phyloP scores from a whole-genome alignment of 2,329 filamentous ascomycete genomes.

The Dothideomycetidae sp. region DNA sequence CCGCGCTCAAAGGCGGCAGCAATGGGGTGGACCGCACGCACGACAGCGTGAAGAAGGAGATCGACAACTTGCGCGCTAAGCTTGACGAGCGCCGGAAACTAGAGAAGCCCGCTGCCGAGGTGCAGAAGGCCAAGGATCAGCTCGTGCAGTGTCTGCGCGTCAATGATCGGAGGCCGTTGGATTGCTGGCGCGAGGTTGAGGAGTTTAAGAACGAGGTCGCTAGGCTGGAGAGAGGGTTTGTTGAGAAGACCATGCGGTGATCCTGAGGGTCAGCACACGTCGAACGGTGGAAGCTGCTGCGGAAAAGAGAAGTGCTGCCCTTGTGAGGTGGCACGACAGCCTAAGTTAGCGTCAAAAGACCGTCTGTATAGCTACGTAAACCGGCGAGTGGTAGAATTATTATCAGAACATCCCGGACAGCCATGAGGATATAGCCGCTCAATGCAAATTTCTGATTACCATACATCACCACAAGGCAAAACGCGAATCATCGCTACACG shows the following conservation, averaged over 20 bases:
- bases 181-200: slow-evolving; percentile 92
- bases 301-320: too few relatives aligned
- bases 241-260: slow-evolving; percentile 57
- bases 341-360: too few relatives aligned
- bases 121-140: slow-evolving; percentile 60
- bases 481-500: too few relatives aligned
- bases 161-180: slow-evolving; percentile 74
- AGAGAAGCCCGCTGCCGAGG: slow-evolving; percentile 50
- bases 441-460: too few relatives aligned
- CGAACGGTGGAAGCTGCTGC: background rate
- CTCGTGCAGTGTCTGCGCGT: slow-evolving; percentile 68
- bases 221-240: slow-evolving; percentile 72
- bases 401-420: too few relatives aligned
- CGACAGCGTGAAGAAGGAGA: slow-evolving; percentile 41
- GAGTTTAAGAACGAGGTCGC: slow-evolving; percentile 80
- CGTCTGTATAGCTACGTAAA: too few relatives aligned
- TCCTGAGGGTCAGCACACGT: background rate
- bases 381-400: too few relatives aligned
- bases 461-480: too few relatives aligned
- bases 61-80: slow-evolving; percentile 39
- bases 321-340: too few relatives aligned
- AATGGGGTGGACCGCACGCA: slow-evolving; percentile 31
- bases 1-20: slow-evolving; percentile 16
- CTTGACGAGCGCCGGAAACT: slow-evolving; percentile 41
- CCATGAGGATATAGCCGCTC: too few relatives aligned